Base-by-base conservation (phyloP, 148 eudicot species). In the Fagopyrum esculentum region DNA sequence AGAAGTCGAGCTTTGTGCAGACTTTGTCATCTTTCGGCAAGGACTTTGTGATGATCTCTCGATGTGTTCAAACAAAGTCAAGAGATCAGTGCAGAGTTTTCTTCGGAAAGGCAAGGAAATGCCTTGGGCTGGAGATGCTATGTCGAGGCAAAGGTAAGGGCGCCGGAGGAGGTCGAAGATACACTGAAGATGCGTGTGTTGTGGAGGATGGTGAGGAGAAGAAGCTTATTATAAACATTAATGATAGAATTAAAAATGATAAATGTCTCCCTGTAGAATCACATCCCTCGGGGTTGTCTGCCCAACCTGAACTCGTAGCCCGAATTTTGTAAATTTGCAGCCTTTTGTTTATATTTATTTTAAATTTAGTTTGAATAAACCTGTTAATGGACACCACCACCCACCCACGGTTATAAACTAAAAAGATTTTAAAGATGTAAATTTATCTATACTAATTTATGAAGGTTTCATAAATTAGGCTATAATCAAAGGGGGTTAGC, bases 81-180 rank as follows among this genome's bases (percentile, higher is more conserved):
- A 78, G 77, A 73, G 89, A 90, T 76, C 92, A 90, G 64, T 95
- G 99, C 82, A 92, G 81, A 76, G 79, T 86, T 19, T 95, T 89
- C 78, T 95, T 86, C 74, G 92, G 96, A 71, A 95, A 95, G 85
- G 90, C 83, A 8, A 74, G 89, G 69, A 92, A 87, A 78, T 82
- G 91, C 76, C 88, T 95, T 45, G 94, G 91, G 66, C 79, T 92
- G 76, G 79, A 8, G 74, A 29, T 86, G 60, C 73, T 51, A 48
- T 78, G 82, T 71, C 45, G 80, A 73, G 78, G 85, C 49, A 56
- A 49, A 48, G 56, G 79, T 15, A 12, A 83, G 75, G 87, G 83
- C 76, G 79, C 74, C 50, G 81, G 82, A 79, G 89, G 87, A 8
- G 81, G 86, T 77, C 90, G 84, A 51, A 83, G 88, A 73, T 92